Conservation (phyloP, 345 rosid species). For the Dimocarpus longan region DNA sequence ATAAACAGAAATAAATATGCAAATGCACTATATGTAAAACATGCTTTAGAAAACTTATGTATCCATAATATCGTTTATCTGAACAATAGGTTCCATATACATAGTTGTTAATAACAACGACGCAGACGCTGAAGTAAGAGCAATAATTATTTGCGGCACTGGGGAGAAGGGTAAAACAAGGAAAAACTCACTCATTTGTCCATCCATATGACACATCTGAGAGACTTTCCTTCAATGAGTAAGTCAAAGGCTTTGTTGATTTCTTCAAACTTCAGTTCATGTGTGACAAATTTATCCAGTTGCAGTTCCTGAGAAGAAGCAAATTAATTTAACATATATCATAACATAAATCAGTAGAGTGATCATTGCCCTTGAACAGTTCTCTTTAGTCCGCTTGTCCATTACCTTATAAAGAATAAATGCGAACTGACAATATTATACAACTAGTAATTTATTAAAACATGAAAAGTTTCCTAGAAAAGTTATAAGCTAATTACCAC, state of each 20-base stretch:
- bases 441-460: no score
- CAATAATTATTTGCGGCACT: neutral
- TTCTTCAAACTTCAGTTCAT: slow-evolving; percentile 68
- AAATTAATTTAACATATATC: neutral
- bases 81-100: neutral
- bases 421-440: no score
- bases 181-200: slow-evolving; percentile 30
- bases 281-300: slow-evolving; percentile 79
- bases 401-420: no score
- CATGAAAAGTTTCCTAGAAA: no score
- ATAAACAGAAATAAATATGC: slow-evolving; percentile 13
- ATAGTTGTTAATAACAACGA: neutral
- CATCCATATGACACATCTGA: slow-evolving; percentile 86
- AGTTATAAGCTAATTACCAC: neutral
- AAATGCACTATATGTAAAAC: neutral
- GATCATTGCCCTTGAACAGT: no score
- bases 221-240: slow-evolving; percentile 57
- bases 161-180: neutral
- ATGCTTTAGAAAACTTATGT: neutral
- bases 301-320: slow-evolving; percentile 54
- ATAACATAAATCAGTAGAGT: neutral
- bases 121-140: neutral
- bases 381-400: no score
- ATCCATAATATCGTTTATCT: neutral
- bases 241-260: slow-evolving; percentile 74